Evolutionary conservation across 352 stramenopile genomes (phyloP).

Genomic region (Pythium brachiatum): DNA sequence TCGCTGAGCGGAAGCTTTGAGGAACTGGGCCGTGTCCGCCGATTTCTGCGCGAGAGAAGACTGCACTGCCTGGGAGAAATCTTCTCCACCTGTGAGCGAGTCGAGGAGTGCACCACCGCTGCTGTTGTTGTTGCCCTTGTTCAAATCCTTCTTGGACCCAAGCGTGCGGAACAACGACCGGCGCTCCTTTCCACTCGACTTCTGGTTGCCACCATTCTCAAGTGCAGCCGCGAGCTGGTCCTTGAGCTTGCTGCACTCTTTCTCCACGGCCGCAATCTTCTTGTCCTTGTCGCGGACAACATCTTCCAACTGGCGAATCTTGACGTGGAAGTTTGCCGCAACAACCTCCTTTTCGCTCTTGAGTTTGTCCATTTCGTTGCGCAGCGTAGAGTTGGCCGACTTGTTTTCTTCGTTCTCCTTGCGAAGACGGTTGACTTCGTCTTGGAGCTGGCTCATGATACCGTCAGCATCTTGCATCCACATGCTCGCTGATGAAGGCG

Average conservation of each 20-base stretch:
- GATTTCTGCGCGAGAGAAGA: conserved; percentile 68
- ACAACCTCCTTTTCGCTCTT: conserved; percentile 75
- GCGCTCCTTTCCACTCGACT: conserved; percentile 38
- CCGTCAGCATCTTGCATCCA: conserved; percentile 86
- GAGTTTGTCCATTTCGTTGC: conserved; percentile 71
- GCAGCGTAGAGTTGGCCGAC: conserved; percentile 39
- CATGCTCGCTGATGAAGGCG: conserved; percentile 64
- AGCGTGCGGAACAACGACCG: conserved; percentile 68
- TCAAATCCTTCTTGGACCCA: conserved; percentile 69
- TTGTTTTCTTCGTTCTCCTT: conserved; percentile 78
- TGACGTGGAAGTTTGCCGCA: conserved; percentile 77
- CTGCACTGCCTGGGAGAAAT: conserved; percentile 48
- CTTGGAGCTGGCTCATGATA: conserved; percentile 78
- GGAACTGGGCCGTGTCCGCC: conserved; percentile 72
- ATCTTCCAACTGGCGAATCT: conserved; percentile 77
- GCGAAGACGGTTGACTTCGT: conserved; percentile 64
- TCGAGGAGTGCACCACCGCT: conserved; percentile 31
- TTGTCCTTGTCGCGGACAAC: conserved; percentile 83
- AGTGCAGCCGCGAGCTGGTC: conserved; percentile 33
- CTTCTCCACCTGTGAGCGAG: conserved; percentile 24
- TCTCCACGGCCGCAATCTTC: conserved; percentile 67
- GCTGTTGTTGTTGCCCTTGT: conserved; percentile 28
- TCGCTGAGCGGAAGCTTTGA: conserved; percentile 67
- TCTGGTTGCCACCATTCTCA: conserved; percentile 29
- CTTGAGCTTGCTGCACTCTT: conserved; percentile 68